Evolutionary conservation across 2,329 filamentous ascomycete genomes (phyloP).

Genomic region (Tolypocladium nubicola): DNA sequence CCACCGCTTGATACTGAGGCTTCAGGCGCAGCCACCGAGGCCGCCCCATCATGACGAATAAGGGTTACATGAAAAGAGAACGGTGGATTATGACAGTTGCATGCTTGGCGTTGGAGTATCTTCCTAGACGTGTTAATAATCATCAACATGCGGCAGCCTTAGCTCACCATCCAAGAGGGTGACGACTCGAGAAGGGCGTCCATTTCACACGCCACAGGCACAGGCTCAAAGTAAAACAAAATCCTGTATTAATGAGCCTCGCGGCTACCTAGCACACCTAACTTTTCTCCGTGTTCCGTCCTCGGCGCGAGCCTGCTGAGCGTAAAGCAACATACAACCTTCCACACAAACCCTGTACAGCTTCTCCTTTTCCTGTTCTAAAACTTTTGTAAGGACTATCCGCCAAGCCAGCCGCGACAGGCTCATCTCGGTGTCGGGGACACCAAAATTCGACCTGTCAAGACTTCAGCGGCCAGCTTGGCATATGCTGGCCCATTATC

Average conservation of each 20-base stretch:
- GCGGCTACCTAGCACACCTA: conserved; percentile 6
- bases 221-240: conserved; percentile 1
- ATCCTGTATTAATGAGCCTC: conserved; percentile 7
- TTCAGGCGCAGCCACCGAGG: not conserved
- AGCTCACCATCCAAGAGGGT: not conserved
- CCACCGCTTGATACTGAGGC: conserved; percentile 23
- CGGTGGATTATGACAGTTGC: not conserved
- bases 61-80: not conserved
- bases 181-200: not conserved
- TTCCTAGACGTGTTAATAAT: not conserved
- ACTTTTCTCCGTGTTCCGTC: conserved; percentile 3
- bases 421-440: not conserved
- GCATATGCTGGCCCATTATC: not conserved
- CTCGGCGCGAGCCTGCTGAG: not conserved
- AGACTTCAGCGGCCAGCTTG: not conserved
- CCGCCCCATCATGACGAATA: not conserved
- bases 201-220: not conserved
- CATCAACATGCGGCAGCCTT: not conserved
- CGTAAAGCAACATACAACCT: conserved; percentile 7
- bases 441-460: not conserved
- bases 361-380: not conserved
- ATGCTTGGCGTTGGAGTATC: not conserved
- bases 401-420: conserved; percentile 1
- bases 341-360: conserved; percentile 1
- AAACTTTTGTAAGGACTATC: not conserved